Base-by-base conservation (phyloP, 371 early-diverging fungal species). In the Fennellomyces sp. region DNA sequence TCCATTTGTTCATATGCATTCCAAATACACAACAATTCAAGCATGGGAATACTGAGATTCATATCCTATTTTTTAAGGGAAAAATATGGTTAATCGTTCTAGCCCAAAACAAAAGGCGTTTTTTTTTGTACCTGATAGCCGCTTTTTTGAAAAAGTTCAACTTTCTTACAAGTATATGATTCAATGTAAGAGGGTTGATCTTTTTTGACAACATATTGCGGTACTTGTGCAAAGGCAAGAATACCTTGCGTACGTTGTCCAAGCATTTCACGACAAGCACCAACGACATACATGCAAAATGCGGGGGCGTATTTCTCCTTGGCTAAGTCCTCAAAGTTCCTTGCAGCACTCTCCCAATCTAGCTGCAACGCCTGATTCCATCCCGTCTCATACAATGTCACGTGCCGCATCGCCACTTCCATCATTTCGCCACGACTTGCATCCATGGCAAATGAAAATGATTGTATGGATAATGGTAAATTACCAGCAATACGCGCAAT, bases 1-100 rank as follows among this genome's bases (percentile, higher is more conserved):
- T 82, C 76, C 84, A 86, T 85, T 54, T 78, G 74, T 6, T 70
- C 69, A 73, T 82, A 85, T 7, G 79, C 81, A 57, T 86, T 86
- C 80, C 84, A 73, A 21, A 86, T 76, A 31, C 83, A 58, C 19
- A 88, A 51, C 3, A 88, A 67, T 53, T 88, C 88, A 1, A 88
- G 63, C 10, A 71, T 83, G 0, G 86, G 86, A 29, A 86, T 58
- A 38, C 74, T 75, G 39, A 81, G 65, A 23, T 78, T 76, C 68
- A 84, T 76, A 52, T 85, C 82, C 45, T 45, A 27, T n/a, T n/a
- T n/a, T n/a, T n/a, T n/a, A n/a, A n/a, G n/a, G n/a, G n/a, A n/a
- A n/a, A n/a, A n/a, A 33, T 33, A 33, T 33, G 35, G 8, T 13
- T 8, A 33, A 33, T 6, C 35, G 6, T 33, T 33, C 35, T 6